A percentile compares a stretch with the other conserved stretches of the same genome.
Evolutionary conservation across 345 rosid species (phyloP).

Genomic region (Brassica juncea): DNA sequence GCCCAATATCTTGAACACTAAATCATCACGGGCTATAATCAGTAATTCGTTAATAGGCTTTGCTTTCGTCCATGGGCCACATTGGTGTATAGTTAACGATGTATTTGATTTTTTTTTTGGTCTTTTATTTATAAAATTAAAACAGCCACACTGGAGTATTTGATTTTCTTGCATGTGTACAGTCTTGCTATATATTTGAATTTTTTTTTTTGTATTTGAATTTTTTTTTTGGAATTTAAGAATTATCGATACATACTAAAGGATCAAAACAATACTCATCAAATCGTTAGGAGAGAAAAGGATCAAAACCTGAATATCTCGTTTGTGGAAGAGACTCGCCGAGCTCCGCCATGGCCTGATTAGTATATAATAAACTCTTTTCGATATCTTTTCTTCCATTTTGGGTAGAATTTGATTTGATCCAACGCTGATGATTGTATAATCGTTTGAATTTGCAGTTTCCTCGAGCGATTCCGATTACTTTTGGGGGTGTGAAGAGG

Average conservation of each 20-base stretch:
- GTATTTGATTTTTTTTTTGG: neutral
- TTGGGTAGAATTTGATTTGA: neutral
- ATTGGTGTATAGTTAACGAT: neutral
- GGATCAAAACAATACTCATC: no score
- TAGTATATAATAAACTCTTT: neutral
- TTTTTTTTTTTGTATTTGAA: no score
- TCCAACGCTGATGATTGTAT: neutral
- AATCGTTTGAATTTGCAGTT: constrained; percentile 1
- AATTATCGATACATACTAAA: no score
- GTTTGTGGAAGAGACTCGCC: constrained; percentile 9
- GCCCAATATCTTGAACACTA: neutral
- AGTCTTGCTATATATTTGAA: no score
- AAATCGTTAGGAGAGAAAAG: no score
- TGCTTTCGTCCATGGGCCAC: neutral
- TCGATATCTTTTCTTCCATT: neutral
- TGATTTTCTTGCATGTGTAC: no score
- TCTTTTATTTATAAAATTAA: no score
- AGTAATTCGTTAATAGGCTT: no score
- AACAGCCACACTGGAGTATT: no score
- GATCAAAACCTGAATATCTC: neutral
- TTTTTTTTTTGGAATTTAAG: no score
- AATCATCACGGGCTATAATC: no score
- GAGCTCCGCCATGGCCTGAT: constrained; percentile 13
- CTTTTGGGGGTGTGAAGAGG: neutral
- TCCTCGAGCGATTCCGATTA: constrained; percentile 15